These are phyloP conservation scores for Globisporangium lucens DNA, from an alignment of 352 stramenopile genomes.

Conservation along the genomic window DNA sequence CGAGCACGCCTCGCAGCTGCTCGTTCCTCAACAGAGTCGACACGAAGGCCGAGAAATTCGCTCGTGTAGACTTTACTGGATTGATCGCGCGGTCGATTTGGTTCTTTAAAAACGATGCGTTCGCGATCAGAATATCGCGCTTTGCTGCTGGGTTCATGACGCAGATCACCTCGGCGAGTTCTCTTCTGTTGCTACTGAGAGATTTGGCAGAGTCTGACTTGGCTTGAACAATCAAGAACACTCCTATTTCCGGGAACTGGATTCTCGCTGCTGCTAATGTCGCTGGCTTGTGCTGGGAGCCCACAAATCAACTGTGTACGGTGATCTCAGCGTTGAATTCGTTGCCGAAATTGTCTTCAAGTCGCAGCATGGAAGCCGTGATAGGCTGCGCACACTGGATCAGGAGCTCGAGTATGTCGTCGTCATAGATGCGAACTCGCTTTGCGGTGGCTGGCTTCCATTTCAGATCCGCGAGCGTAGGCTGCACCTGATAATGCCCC, in stretches of 20 bases:
- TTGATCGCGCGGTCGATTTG: not conserved
- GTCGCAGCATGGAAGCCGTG: not conserved
- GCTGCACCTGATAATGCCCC: too few relatives aligned
- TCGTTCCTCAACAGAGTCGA: conserved; percentile 7
- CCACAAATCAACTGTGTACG: not conserved
- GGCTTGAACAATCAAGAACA: not conserved
- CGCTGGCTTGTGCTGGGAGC: not conserved
- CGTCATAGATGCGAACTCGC: conserved; percentile 2
- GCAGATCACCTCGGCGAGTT: conserved; percentile 3
- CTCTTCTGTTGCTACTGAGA: too few relatives aligned
- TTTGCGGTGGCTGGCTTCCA: not conserved
- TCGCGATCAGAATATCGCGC: not conserved
- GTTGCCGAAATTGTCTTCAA: not conserved
- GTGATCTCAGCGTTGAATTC: not conserved
- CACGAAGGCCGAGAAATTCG: conserved; percentile 1
- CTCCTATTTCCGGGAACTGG: not conserved
- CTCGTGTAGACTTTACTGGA: not conserved
- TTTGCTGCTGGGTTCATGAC: not conserved
- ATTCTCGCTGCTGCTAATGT: not conserved
- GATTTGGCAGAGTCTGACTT: not conserved
- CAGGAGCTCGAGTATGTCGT: conserved; percentile 11
- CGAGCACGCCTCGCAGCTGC: conserved; percentile 4
- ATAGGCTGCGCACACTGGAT: not conserved
- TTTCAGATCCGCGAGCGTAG: conserved; percentile 2
- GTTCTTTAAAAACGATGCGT: not conserved